Conservation (phyloP, 352 stramenopile genomes). For the Globisporangium carolinianum region DNA sequence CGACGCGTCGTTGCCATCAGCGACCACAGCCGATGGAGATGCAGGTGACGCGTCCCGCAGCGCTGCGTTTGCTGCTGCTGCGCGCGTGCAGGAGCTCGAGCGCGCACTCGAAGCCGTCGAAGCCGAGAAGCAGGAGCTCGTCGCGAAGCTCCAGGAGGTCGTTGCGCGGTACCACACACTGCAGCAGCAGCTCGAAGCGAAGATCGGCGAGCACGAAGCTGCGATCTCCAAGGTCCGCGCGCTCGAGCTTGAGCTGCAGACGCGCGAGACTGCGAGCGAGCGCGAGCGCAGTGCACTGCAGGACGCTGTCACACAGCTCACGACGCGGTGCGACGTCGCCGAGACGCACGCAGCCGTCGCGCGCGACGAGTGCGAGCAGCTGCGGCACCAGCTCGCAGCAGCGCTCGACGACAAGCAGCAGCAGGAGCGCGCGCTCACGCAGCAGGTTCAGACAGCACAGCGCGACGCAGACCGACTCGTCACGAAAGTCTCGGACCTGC, state of each 20-base stretch:
- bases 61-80: constrained; percentile 14
- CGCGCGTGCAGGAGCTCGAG: constrained; percentile 23
- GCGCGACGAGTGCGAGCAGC: constrained; percentile 44
- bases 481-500: constrained; percentile 34
- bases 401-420: constrained; percentile 44
- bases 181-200: constrained; percentile 41
- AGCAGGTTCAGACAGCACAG: constrained; percentile 14
- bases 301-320: constrained; percentile 21
- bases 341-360: constrained; percentile 42
- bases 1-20: constrained; percentile 3
- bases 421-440: constrained; percentile 28
- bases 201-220: constrained; percentile 39
- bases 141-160: constrained; percentile 45
- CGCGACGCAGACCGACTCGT: constrained; percentile 20
- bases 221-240: constrained; percentile 40
- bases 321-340: constrained; percentile 24
- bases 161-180: constrained; percentile 39
- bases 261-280: constrained; percentile 13
- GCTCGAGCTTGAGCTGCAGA: constrained; percentile 42
- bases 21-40: not conserved
- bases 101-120: constrained; percentile 33
- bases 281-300: constrained; percentile 26
- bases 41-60: not conserved
- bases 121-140: constrained; percentile 37
- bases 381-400: constrained; percentile 39